Evolutionary conservation across 148 eudicot genomes (phyloP).

Genomic region (Limonium bicolor): DNA sequence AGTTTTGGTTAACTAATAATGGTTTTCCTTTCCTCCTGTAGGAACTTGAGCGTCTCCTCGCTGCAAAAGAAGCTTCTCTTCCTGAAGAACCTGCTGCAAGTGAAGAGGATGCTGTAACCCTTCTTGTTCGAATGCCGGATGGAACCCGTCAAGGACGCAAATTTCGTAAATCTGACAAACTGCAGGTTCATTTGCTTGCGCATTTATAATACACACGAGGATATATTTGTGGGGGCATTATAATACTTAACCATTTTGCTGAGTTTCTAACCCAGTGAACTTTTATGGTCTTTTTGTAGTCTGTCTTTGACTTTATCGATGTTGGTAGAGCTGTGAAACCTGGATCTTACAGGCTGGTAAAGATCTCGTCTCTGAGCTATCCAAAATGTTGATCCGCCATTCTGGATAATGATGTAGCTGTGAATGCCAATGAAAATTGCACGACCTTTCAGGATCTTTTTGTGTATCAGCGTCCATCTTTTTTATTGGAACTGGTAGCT

Average conservation of each 20-base stretch:
- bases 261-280: constrained; percentile 5
- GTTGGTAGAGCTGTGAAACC: constrained; percentile 72
- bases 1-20: background rate
- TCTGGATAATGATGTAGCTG: too few species aligned
- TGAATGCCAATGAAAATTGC: too few species aligned
- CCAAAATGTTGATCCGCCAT: too few species aligned
- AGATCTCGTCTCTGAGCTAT: background rate
- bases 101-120: constrained; percentile 70
- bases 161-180: constrained; percentile 62
- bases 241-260: background rate
- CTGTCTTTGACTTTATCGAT: constrained; percentile 82
- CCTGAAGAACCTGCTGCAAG: constrained; percentile 74
- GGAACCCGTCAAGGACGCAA: constrained; percentile 83
- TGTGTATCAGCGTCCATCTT: too few species aligned
- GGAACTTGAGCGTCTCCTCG: constrained; percentile 91
- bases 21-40: constrained; percentile 7
- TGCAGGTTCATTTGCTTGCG: constrained; percentile 56
- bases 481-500: too few species aligned
- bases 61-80: constrained; percentile 90
- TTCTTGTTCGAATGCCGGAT: constrained; percentile 91
- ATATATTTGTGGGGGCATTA: background rate
- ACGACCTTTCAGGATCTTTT: too few species aligned
- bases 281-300: constrained; percentile 25
- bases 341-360: constrained; percentile 83
- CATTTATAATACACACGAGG: too few species aligned